A percentile compares a stretch with the other conserved stretches of the same genome.
These are phyloP conservation scores for Talaromyces sp. DNA, from an alignment of 2,329 filamentous ascomycete species.

Conservation along the genomic window DNA sequence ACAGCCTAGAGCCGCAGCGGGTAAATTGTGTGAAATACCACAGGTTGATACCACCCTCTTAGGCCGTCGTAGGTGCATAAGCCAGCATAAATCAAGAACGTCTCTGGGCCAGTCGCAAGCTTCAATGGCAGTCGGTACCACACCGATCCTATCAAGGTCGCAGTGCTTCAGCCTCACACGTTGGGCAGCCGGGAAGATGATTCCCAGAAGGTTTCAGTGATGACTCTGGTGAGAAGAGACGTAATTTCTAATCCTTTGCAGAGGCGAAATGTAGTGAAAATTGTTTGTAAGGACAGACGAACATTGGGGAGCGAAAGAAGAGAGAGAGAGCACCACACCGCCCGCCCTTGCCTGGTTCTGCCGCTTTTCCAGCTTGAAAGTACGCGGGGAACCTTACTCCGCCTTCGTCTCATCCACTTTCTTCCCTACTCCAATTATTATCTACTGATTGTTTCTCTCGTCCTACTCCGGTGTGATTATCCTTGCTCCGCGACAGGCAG, in stretches of 20 bases:
- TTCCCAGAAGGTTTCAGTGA: background rate
- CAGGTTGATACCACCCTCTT: constrained; percentile 20
- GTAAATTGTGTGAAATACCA: constrained; percentile 20
- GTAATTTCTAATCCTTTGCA: background rate
- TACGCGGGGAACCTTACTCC: background rate
- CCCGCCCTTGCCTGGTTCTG: background rate
- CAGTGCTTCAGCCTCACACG: constrained; percentile 37
- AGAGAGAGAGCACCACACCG: background rate
- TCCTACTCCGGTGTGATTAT: background rate
- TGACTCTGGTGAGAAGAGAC: background rate
- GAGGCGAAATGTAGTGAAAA: background rate
- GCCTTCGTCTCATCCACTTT: background rate
- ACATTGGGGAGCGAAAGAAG: background rate
- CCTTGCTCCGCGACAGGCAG: background rate
- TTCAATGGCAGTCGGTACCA: constrained; percentile 13
- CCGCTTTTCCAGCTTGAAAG: background rate
- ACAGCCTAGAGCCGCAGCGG: constrained; percentile 18
- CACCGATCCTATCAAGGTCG: constrained; percentile 23
- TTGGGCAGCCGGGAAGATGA: constrained; percentile 31
- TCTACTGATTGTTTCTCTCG: background rate
- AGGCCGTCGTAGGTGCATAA: constrained; percentile 21
- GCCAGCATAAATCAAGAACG: constrained; percentile 13
- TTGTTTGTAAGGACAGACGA: background rate
- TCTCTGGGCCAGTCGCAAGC: constrained; percentile 16
- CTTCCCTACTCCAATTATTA: background rate